These are phyloP conservation scores for Beauveria scarabaeidicola DNA, from an alignment of 2,329 filamentous ascomycete genomes.

Conservation along the genomic window DNA sequence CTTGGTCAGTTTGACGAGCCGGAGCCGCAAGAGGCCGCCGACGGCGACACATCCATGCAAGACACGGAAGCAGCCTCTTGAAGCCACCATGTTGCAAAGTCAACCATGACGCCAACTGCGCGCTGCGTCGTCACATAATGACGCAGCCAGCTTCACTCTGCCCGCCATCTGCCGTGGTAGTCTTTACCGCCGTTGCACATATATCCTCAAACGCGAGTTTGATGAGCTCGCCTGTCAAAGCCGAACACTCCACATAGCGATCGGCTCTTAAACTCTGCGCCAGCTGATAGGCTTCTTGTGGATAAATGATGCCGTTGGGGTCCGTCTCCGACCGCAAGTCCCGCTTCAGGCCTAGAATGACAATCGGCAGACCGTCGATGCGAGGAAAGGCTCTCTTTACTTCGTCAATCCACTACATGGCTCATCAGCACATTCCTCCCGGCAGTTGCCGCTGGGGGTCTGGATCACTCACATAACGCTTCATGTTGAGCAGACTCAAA, in stretches of 20 bases:
- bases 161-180: slow-evolving; percentile 36
- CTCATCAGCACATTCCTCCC: not conserved
- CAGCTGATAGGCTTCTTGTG: slow-evolving; percentile 49
- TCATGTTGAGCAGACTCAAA: slow-evolving; percentile 49
- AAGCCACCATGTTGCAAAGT: slow-evolving; percentile 5
- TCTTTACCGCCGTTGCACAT: slow-evolving; percentile 45
- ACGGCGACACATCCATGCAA: slow-evolving; percentile 31
- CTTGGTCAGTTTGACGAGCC: slow-evolving; percentile 42
- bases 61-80: slow-evolving; percentile 20
- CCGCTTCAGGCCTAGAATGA: slow-evolving; percentile 52
- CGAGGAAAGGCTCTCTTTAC: slow-evolving; percentile 39
- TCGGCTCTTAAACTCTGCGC: slow-evolving; percentile 53
- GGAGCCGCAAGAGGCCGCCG: slow-evolving; percentile 23
- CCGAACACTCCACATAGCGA: slow-evolving; percentile 57
- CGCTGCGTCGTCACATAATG: slow-evolving; percentile 32
- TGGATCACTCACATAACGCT: slow-evolving; percentile 39
- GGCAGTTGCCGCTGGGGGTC: not conserved
- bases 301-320: slow-evolving; percentile 52
- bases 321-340: slow-evolving; percentile 50
- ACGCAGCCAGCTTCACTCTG: slow-evolving; percentile 48
- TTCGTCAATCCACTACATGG: slow-evolving; percentile 47
- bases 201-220: slow-evolving; percentile 52
- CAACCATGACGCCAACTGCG: not conserved
- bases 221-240: slow-evolving; percentile 50
- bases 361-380: slow-evolving; percentile 41